Evolutionary conservation across 1,139 yeast genomes (phyloP).

Genomic region (Nakaseomyces nivariensis): DNA sequence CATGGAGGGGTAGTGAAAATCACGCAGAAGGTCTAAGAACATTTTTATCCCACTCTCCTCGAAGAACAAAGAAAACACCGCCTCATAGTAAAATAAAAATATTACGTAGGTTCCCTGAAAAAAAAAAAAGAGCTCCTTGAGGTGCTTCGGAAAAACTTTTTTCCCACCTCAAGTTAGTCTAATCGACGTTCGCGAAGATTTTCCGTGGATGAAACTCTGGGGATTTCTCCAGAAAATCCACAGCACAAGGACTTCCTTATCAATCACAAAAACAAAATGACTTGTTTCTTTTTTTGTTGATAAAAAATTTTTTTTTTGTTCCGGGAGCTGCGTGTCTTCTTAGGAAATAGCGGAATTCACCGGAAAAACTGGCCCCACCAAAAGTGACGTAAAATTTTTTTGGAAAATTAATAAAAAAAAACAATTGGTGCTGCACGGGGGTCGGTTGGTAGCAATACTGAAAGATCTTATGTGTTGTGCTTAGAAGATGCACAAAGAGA

Average conservation of each 20-base stretch:
- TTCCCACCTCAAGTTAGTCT: background rate
- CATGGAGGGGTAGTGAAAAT: conserved; percentile 1
- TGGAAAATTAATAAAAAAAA: too few species aligned
- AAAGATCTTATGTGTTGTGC: too few species aligned
- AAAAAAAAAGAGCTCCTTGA: background rate
- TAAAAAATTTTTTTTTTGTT: too few species aligned
- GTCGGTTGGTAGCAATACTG: background rate
- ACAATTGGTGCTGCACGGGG: background rate
- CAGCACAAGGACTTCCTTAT: background rate
- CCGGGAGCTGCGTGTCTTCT: background rate
- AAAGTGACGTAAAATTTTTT: background rate
- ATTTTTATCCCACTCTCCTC: too few species aligned
- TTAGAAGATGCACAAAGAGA: too few species aligned
- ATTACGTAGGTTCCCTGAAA: background rate
- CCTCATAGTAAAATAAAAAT: background rate
- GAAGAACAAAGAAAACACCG: background rate
- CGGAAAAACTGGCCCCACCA: conserved; percentile 3
- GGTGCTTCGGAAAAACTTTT: conserved; percentile 2
- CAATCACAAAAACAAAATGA: background rate
- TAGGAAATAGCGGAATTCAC: background rate
- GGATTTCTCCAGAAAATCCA: conserved; percentile 1
- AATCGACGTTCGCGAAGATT: too few species aligned
- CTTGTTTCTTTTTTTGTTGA: background rate
- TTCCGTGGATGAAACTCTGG: background rate
- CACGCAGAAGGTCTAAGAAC: background rate